Conservation (phyloP, 352 stramenopile species). For the Phytophthora boehmeriae region DNA sequence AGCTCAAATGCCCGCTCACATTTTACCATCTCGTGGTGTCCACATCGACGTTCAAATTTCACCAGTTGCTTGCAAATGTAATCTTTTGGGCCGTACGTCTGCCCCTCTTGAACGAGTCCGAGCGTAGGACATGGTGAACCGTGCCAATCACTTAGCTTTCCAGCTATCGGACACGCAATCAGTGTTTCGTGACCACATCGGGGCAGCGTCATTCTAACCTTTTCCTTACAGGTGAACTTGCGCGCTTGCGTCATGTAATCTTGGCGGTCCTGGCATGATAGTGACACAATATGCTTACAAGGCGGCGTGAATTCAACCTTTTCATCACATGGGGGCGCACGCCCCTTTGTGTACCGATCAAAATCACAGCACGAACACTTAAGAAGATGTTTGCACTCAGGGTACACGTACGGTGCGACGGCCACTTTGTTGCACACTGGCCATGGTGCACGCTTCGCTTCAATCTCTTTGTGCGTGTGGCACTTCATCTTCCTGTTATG, state of each 20-base stretch:
- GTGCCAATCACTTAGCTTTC: constrained; percentile 53
- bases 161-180: constrained; percentile 54
- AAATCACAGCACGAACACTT: constrained; percentile 74
- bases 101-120: constrained; percentile 60
- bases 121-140: constrained; percentile 39
- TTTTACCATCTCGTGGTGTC: constrained; percentile 54
- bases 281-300: constrained; percentile 64
- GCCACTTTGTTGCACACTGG: constrained; percentile 63
- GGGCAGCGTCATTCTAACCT: constrained; percentile 54
- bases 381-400: constrained; percentile 69
- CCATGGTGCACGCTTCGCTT: constrained; percentile 35
- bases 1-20: constrained; percentile 83
- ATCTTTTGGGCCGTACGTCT: constrained; percentile 69
- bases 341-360: constrained; percentile 47
- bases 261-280: constrained; percentile 68
- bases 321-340: constrained; percentile 54
- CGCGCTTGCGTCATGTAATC: constrained; percentile 28
- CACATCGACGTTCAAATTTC: constrained; percentile 67
- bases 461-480: constrained; percentile 48
- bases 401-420: constrained; percentile 69
- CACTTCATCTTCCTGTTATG: constrained; percentile 65
- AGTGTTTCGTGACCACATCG: constrained; percentile 67
- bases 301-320: constrained; percentile 64
- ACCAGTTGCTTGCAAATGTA: constrained; percentile 65
- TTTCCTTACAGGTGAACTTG: constrained; percentile 61